These are phyloP conservation scores for Gaeumannomyces sp. DNA, from an alignment of 2,329 filamentous ascomycete species.

Conservation along the genomic window DNA sequence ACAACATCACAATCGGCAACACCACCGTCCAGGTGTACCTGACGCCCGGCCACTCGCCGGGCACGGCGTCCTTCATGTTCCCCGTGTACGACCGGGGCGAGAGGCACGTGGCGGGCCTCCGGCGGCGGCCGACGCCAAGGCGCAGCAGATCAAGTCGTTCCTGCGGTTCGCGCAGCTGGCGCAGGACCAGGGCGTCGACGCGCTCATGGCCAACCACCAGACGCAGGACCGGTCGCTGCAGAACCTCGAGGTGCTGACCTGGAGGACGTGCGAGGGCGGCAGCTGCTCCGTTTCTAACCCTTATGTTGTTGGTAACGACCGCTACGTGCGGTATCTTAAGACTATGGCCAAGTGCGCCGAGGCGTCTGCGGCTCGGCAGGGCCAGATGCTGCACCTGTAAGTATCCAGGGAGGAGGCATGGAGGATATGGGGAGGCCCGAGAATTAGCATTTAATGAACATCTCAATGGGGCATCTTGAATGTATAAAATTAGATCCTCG, in stretches of 20 bases:
- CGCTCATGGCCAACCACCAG: constrained; percentile 19
- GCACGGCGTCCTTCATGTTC: constrained; percentile 19
- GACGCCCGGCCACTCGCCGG: constrained; percentile 21
- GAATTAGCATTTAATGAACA: too few species aligned
- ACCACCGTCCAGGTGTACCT: constrained; percentile 14
- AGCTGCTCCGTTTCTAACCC: neutral
- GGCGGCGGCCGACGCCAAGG: constrained; percentile 18
- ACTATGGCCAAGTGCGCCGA: neutral
- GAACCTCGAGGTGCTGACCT: constrained; percentile 1
- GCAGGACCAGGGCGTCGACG: constrained; percentile 14
- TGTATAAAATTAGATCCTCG: too few species aligned
- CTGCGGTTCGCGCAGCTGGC: constrained; percentile 12
- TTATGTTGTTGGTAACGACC: neutral
- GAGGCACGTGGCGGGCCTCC: constrained; percentile 19
- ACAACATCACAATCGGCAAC: constrained; percentile 19
- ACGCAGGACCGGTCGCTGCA: constrained; percentile 18
- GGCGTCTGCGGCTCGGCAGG: constrained; percentile 6
- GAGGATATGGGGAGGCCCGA: too few species aligned
- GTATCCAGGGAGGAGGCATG: too few species aligned
- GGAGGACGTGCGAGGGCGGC: neutral
- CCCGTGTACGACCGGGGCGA: constrained; percentile 17
- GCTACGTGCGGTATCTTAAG: neutral
- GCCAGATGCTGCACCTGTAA: constrained; percentile 2
- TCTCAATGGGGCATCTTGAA: too few species aligned
- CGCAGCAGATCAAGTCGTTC: constrained; percentile 18